Evolutionary conservation across 345 rosid genomes (phyloP), one percentile per base, ranked within the genome.

Genomic region (Lepidium didymum): DNA sequence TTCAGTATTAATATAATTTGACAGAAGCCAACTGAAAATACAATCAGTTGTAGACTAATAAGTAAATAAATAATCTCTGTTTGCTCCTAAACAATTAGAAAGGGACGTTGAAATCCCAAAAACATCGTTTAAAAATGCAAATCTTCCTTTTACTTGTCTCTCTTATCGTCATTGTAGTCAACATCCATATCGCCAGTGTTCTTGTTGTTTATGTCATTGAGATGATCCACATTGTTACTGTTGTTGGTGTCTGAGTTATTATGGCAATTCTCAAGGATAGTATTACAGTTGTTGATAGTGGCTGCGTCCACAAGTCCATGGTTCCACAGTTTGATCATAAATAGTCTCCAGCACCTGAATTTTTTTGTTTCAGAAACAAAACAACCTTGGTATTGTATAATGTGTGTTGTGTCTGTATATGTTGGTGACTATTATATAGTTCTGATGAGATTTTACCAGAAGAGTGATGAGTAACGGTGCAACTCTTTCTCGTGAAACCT

Each of bases 281-380:
- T 13, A 63, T 83, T 91, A 73, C 97, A 89, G 23, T 72, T 86
- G 81, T 94, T 87, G 84, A 91, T 81, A 61, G 86, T 84, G 40
- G 82, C 69, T 2, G 93, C 86, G 64, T 94, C 96, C 0, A 94
- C 86, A 10, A 94, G 91, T 29, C 99, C 96, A 44, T 87, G 91
- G 74, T 89, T 89, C 97, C 95, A 89, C 38, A 89, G 73, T 67
- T 94, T 94, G 15, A 87, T 79, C 96, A 91, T 67, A 62, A 87
- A 85, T 18, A 91, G 51, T 73, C 93, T 88, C 99, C 95, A 91
- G 64, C 93, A 83, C 96, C 99, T 91, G 82, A 0, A 7, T 4
- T 47, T 34, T 38, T 45, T 12, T 3, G 5, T 14, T 3, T 9
- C 13, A 67, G 10, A 56, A 33, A 35, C 16, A 2, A 50, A 61